These are phyloP conservation scores for Phytopythium vexans DNA, from an alignment of 352 stramenopile genomes.

Conservation along the genomic window DNA sequence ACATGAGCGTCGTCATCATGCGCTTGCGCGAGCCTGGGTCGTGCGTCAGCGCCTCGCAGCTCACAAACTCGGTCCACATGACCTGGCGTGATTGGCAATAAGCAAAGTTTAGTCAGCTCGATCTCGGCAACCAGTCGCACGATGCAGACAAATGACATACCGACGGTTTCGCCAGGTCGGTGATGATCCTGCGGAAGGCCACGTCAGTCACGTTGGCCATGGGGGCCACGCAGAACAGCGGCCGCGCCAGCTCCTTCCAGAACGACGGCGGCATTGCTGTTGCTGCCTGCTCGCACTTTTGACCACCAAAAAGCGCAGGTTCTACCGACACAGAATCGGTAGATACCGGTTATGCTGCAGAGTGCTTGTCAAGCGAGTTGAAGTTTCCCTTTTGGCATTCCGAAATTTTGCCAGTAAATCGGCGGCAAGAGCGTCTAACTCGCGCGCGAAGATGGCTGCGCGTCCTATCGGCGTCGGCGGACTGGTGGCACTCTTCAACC, in stretches of 20 bases:
- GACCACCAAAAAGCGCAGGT: background rate
- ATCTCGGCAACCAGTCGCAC: background rate
- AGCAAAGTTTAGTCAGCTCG: background rate
- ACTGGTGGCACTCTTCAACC: conserved; percentile 59
- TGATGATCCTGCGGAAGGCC: conserved; percentile 69
- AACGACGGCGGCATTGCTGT: conserved; percentile 24
- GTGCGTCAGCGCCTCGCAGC: conserved; percentile 76
- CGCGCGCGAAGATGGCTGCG: conserved; percentile 27
- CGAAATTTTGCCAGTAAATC: background rate
- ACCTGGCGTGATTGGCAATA: conserved; percentile 16
- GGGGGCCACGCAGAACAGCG: conserved; percentile 77
- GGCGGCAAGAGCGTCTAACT: conserved; percentile 3
- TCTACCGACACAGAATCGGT: no score
- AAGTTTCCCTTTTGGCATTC: conserved; percentile 16
- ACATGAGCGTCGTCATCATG: conserved; percentile 81
- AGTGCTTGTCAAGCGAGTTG: conserved; percentile 32
- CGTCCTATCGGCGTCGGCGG: conserved; percentile 38
- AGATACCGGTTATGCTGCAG: background rate
- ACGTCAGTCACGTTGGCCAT: conserved; percentile 86
- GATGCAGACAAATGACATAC: conserved; percentile 10
- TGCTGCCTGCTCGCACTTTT: background rate
- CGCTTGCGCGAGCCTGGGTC: conserved; percentile 50
- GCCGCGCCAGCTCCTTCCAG: conserved; percentile 56
- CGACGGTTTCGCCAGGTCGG: conserved; percentile 71
- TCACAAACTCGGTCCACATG: conserved; percentile 87